Evolutionary conservation across 1,139 yeast species (phyloP), one percentile per base, ranked within the genome.

Genomic region (Hemisphaericaspora lyxosophila): DNA sequence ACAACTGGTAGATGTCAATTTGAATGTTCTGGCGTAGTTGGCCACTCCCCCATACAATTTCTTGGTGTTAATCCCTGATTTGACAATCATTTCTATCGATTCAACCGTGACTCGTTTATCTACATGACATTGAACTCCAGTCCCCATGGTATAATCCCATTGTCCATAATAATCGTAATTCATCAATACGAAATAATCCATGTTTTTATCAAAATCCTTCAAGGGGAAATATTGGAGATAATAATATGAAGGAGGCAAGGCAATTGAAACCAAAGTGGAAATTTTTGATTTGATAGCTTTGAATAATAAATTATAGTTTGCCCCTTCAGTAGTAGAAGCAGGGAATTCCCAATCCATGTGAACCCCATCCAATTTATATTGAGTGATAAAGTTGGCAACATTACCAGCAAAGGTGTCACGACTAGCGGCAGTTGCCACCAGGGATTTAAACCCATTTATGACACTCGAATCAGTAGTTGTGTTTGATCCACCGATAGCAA

Each of bases 261-360:
- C 32, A 28, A 34, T 29, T 29, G 36, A 34, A 16, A 28, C 33
- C 16, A 27, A n/a, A 12, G 33, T 34, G 9, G 23, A 7, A 15
- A 17, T 27, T 18, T 27, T 34, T 5, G 33, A 3, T 24, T 34
- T 34, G n/a, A 34, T 34, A 14, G 31, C 33, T 13, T 34, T 34
- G 28, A 34, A 34, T n/a, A 34, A 25, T 16, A 34, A 26, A 24
- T 34, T 34, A 13, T 34, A 34, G 12, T 34, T 34, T 6, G 19
- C 17, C 17, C 36, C 36, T 18, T 34, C 36, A 14, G 25, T 27
- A 7, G 61, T 49, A 5, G 43, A 43, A 13, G 45, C 45, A 24
- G 58, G 58, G 29, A 47, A 53, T 42, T 53, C 57, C 57, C 58
- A 53, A 39, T 53, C 57, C 4, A 53, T 42, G 35, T 53, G 50